phyloP scores from a whole-genome alignment of 2,329 filamentous ascomycete species.

The Teratosphaeria destructans region DNA sequence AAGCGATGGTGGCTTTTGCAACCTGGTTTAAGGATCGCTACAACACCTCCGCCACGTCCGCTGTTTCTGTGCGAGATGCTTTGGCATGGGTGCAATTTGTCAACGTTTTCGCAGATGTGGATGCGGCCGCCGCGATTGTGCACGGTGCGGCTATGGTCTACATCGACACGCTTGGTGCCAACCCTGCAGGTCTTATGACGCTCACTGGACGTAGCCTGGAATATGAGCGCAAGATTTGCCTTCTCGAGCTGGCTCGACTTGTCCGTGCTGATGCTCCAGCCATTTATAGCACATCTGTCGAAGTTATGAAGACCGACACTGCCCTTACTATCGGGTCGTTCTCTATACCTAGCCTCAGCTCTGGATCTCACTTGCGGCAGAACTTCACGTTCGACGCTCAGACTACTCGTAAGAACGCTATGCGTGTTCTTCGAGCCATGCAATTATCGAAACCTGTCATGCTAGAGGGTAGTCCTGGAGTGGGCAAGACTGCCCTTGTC shows the following conservation, averaged over 20 bases:
- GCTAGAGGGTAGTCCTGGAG: constrained; percentile 92
- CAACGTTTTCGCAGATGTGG: constrained; percentile 39
- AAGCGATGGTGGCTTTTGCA: constrained; percentile 72
- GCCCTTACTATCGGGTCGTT: constrained; percentile 65
- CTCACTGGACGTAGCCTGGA: constrained; percentile 59
- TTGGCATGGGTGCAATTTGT: constrained; percentile 90
- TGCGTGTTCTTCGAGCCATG: constrained; percentile 80
- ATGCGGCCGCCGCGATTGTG: constrained; percentile 38
- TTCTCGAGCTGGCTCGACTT: constrained; percentile 60
- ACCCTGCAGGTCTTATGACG: constrained; percentile 78
- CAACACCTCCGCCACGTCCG: constrained; percentile 62
- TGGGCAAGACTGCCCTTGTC: constrained; percentile 92
- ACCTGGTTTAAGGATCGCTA: constrained; percentile 82
- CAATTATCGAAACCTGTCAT: constrained; percentile 85
- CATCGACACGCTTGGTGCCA: constrained; percentile 88
- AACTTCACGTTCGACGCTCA: constrained; percentile 73
- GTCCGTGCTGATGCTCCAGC: constrained; percentile 52
- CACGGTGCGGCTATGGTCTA: constrained; percentile 94
- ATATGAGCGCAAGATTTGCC: constrained; percentile 60
- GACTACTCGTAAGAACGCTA: constrained; percentile 80
- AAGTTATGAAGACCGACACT: constrained; percentile 45
- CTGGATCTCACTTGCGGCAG: constrained; percentile 25
- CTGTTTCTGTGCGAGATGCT: constrained; percentile 84
- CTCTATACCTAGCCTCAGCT: constrained; percentile 38
- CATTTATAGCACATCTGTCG: constrained; percentile 55